Evolutionary conservation across 2,329 filamentous ascomycete genomes (phyloP).

Genomic region (Alternaria viburni): DNA sequence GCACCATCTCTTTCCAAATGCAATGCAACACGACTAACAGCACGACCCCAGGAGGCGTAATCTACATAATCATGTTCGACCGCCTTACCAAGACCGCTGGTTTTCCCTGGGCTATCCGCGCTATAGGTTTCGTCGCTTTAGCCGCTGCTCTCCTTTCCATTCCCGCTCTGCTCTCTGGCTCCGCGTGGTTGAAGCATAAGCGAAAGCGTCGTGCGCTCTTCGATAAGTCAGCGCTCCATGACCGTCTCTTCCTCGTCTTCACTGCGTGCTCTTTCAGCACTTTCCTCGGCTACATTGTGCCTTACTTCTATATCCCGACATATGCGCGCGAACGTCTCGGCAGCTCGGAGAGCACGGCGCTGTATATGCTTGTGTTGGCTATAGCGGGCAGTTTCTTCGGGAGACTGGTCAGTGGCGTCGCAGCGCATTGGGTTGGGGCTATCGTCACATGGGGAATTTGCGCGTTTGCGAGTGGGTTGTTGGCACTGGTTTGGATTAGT

Average conservation of each 20-base stretch:
- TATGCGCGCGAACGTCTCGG: slow-evolving; percentile 42
- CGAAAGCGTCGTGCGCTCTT: slow-evolving; percentile 43
- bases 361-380: slow-evolving; percentile 43
- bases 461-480: slow-evolving; percentile 32
- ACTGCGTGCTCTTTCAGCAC: slow-evolving; percentile 42
- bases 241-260: slow-evolving; percentile 45
- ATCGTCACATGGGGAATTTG: slow-evolving; percentile 45
- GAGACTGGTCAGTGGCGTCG: slow-evolving; percentile 32
- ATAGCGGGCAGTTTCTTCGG: slow-evolving; percentile 47
- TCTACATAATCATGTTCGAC: slow-evolving; percentile 48
- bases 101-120: slow-evolving; percentile 47
- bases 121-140: slow-evolving; percentile 44
- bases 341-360: slow-evolving; percentile 32
- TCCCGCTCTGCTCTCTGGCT: slow-evolving; percentile 44
- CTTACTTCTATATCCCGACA: slow-evolving; percentile 48
- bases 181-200: slow-evolving; percentile 30
- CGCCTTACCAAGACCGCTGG: slow-evolving; percentile 31
- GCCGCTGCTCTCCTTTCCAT: slow-evolving; percentile 39
- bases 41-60: slow-evolving; percentile 35
- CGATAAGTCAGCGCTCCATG: slow-evolving; percentile 41
- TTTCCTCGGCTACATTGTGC: slow-evolving; percentile 48
- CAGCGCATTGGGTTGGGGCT: slow-evolving; percentile 42
- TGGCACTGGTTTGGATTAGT: slow-evolving; percentile 42
- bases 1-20: background rate
- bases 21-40: slow-evolving; percentile 8